These are phyloP conservation scores for Sugiyamaella floridensis DNA, from an alignment of 805 yeast genomes.

Conservation along the genomic window DNA sequence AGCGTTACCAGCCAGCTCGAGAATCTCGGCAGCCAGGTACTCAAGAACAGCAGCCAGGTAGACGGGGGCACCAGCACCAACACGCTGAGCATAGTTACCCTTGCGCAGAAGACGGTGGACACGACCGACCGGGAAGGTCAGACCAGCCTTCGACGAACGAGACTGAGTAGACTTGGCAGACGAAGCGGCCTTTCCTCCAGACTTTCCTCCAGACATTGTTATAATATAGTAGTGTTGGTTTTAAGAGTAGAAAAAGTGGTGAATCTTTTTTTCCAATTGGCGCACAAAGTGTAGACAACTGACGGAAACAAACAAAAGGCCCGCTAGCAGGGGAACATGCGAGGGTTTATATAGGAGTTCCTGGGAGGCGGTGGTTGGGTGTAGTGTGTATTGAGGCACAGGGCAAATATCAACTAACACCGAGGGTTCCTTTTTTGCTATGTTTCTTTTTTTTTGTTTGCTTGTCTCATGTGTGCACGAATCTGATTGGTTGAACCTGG, in stretches of 20 bases:
- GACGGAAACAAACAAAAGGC: slow-evolving; percentile 17
- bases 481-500: background rate
- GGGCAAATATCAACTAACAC: background rate
- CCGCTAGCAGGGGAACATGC: slow-evolving; percentile 4
- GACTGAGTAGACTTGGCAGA: slow-evolving; percentile 94
- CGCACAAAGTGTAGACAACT: slow-evolving; percentile 11
- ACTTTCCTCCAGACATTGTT: slow-evolving; percentile 73
- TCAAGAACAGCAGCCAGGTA: slow-evolving; percentile 95
- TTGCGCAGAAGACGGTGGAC: slow-evolving; percentile 93
- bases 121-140: slow-evolving; percentile 99
- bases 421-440: too few relatives aligned
- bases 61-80: slow-evolving; percentile 98
- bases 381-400: background rate
- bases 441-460: too few relatives aligned
- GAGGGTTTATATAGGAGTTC: slow-evolving; percentile 3
- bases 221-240: slow-evolving; percentile 20
- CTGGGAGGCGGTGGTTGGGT: too few relatives aligned
- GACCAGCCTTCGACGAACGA: slow-evolving; percentile 97
- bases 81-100: slow-evolving; percentile 97
- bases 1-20: slow-evolving; percentile 98
- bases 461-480: background rate
- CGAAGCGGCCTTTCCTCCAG: slow-evolving; percentile 90
- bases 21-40: slow-evolving; percentile 95
- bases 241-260: slow-evolving; percentile 11
- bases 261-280: slow-evolving; percentile 21